Conservation (phyloP, 1,284 basidiomycete genomes). For the Laetiporus sulphureus region DNA sequence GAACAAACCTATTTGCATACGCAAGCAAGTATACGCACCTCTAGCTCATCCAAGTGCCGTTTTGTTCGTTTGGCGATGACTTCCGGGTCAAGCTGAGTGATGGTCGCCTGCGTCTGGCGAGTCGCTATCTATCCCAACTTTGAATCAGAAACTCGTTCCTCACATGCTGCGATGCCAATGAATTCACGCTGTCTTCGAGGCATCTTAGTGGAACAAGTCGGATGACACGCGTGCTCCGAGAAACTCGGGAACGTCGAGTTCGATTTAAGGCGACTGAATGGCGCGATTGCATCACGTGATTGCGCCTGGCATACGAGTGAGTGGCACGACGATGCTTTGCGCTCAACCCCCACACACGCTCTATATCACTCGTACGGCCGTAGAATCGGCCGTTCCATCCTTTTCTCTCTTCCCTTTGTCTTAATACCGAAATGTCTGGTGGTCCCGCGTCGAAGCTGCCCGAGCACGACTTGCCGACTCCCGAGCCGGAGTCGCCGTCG, state of each 20-base stretch:
- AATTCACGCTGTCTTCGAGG: slow-evolving; percentile 9
- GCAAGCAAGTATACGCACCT: slow-evolving; percentile 37
- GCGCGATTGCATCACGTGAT: neutral
- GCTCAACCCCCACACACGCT: too few relatives aligned
- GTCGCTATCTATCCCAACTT: slow-evolving; percentile 8
- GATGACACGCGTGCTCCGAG: too few relatives aligned
- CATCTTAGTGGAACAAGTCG: slow-evolving; percentile 11
- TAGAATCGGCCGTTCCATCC: neutral
- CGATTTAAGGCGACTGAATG: neutral
- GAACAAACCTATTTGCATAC: neutral
- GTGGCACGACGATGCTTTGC: too few relatives aligned
- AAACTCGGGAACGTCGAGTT: slow-evolving; percentile 7
- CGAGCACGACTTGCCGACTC: slow-evolving; percentile 52
- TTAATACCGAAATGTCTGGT: slow-evolving; percentile 1
- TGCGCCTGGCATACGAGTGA: too few relatives aligned
- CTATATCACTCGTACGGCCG: neutral
- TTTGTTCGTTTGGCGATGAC: slow-evolving; percentile 67
- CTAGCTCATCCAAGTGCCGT: slow-evolving; percentile 74
- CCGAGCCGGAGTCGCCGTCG: slow-evolving; percentile 69
- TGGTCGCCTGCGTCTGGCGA: slow-evolving; percentile 28
- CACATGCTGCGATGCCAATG: too few relatives aligned
- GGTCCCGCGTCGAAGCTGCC: slow-evolving; percentile 2
- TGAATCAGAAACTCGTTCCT: too few relatives aligned
- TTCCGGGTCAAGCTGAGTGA: slow-evolving; percentile 42
- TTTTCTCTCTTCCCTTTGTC: too few relatives aligned